Conservation (phyloP, 2,329 filamentous ascomycete genomes). For the Clarireedia hainanense region DNA sequence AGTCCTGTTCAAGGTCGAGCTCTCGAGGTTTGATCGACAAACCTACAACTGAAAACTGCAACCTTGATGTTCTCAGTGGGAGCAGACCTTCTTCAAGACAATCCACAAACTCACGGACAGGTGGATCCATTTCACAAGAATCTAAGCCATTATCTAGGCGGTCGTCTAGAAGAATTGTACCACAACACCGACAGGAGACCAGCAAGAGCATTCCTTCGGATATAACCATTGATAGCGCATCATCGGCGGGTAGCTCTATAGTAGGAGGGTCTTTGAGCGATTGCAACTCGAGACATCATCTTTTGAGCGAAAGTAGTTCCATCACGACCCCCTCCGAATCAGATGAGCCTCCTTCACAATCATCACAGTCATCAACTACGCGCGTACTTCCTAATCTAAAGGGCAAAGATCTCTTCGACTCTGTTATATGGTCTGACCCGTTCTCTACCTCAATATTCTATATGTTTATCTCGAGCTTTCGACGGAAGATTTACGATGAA, state of each 20-base stretch:
- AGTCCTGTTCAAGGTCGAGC: background rate
- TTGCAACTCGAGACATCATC: background rate
- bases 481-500: slow-evolving; percentile 52
- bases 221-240: background rate
- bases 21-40: background rate
- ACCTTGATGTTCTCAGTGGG: no score
- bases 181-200: background rate
- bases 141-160: background rate
- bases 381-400: slow-evolving; percentile 52
- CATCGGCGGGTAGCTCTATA: background rate
- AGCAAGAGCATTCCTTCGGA: background rate
- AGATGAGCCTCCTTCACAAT: slow-evolving; percentile 13
- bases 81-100: background rate
- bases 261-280: background rate
- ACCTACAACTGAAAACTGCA: no score
- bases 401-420: slow-evolving; percentile 64
- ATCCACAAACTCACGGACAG: background rate
- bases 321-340: slow-evolving; percentile 7
- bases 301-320: slow-evolving; percentile 3
- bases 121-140: background rate
- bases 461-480: slow-evolving; percentile 60
- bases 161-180: background rate
- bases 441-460: slow-evolving; percentile 64
- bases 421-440: slow-evolving; percentile 61
- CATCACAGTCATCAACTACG: slow-evolving; percentile 17